Conservation (phyloP, 495 filamentous ascomycete species). For the Chaetomium cochliodes region DNA sequence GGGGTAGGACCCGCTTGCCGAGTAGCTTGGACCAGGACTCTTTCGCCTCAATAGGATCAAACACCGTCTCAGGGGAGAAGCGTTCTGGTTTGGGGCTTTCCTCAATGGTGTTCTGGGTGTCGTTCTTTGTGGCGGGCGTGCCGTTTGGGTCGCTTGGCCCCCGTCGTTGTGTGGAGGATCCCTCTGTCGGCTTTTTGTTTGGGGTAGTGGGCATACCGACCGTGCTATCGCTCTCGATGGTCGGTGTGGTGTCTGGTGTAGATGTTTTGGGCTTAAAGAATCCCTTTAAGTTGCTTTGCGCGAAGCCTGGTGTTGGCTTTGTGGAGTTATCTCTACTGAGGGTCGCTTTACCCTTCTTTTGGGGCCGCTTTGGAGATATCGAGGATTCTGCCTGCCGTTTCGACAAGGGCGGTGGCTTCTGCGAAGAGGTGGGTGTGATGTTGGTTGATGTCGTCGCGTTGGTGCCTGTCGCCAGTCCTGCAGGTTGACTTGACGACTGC, state of each 20-base stretch:
- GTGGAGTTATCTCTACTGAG: conserved; percentile 37
- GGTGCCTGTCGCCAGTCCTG: conserved; percentile 8
- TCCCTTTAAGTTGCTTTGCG: conserved; percentile 74
- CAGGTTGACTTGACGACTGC: conserved; percentile 15
- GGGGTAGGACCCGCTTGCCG: conserved; percentile 67
- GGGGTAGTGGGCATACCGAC: background rate
- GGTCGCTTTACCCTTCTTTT: conserved; percentile 43
- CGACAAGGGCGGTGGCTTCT: conserved; percentile 24
- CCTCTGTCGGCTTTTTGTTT: background rate
- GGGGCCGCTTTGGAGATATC: conserved; percentile 31
- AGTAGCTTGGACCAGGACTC: conserved; percentile 87
- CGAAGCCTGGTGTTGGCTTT: conserved; percentile 42
- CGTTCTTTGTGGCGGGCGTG: background rate
- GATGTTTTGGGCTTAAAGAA: conserved; percentile 71
- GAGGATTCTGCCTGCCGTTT: conserved; percentile 38
- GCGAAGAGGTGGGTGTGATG: conserved; percentile 21
- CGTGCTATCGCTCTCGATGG: conserved; percentile 4
- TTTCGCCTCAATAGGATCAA: conserved; percentile 71
- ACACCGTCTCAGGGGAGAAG: conserved; percentile 36
- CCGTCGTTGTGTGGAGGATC: background rate
- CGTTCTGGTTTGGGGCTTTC: conserved; percentile 2
- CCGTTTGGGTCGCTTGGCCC: background rate
- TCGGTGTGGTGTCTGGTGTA: conserved; percentile 26
- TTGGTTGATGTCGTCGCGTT: background rate
- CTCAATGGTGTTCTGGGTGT: conserved; percentile 1